phyloP scores from a whole-genome alignment of 2,329 filamentous ascomycete species.

The Grosmannia clavigera region DNA sequence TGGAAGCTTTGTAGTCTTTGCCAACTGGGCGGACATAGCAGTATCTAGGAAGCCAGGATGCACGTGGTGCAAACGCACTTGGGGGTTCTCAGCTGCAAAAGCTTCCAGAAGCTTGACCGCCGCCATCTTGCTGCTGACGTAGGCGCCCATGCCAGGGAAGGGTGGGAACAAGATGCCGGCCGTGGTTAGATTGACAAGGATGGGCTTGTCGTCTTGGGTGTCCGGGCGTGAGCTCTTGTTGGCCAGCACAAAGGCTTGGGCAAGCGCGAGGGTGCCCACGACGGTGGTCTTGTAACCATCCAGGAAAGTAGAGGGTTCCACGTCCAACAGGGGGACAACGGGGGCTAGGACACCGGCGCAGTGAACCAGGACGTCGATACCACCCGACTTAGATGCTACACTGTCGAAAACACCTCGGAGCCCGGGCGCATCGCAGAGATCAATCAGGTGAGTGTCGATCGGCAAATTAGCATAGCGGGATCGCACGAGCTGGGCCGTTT shows the following conservation, averaged over 20 bases:
- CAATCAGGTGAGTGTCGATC: neutral
- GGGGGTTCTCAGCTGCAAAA: neutral
- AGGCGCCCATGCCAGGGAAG: neutral
- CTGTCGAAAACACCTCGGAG: neutral
- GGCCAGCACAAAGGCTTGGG: neutral
- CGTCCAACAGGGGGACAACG: neutral
- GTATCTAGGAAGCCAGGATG: neutral
- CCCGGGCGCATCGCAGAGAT: neutral
- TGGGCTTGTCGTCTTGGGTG: neutral
- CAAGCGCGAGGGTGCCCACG: neutral
- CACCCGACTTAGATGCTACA: neutral
- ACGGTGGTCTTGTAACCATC: neutral
- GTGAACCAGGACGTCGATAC: neutral
- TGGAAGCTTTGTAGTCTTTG: neutral
- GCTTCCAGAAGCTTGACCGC: neutral
- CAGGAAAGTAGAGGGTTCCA: neutral
- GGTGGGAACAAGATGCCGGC: neutral
- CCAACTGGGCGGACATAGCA: neutral
- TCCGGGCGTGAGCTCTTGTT: neutral
- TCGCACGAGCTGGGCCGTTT: neutral
- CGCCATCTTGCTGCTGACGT: neutral
- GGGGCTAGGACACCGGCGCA: neutral
- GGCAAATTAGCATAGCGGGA: neutral
- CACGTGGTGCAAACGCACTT: neutral
- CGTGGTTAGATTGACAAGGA: neutral